Conservation (phyloP, 768 basidiomycete genomes). For the Cubamyces lactineus region DNA sequence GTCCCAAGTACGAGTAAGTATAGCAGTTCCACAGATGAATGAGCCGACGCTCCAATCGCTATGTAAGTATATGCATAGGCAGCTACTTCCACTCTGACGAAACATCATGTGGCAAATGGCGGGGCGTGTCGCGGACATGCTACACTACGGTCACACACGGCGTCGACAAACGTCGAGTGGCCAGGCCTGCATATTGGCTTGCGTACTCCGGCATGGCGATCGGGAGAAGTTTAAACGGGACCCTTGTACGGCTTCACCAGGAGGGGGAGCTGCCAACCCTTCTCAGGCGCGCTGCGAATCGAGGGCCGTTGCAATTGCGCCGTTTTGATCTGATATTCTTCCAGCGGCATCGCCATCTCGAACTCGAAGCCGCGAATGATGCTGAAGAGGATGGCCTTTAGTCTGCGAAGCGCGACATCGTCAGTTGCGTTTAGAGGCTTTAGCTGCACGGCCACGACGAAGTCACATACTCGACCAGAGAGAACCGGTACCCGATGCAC, state of each 20-base stretch:
- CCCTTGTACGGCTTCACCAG: slow-evolving; percentile 20
- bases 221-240: too few species aligned
- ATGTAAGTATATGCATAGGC: too few species aligned
- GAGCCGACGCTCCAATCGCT: too few species aligned
- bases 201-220: too few species aligned
- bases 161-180: too few species aligned
- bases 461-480: slow-evolving; percentile 53
- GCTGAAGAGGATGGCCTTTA: slow-evolving; percentile 38
- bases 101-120: too few species aligned
- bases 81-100: too few species aligned
- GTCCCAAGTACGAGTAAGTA: too few species aligned
- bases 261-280: slow-evolving; percentile 29
- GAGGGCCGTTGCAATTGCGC: slow-evolving; percentile 27
- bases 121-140: too few species aligned
- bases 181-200: too few species aligned
- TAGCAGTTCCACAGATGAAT: too few species aligned
- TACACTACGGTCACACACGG: too few species aligned
- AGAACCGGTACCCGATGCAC: slow-evolving; percentile 70
- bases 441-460: not conserved
- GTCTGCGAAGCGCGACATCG: slow-evolving; percentile 13
- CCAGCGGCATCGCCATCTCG: slow-evolving; percentile 31
- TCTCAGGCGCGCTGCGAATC: slow-evolving; percentile 17
- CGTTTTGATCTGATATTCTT: slow-evolving; percentile 25
- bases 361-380: slow-evolving; percentile 37
- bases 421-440: not conserved